Evolutionary conservation across 176 grass and related monocot species (phyloP).

Genomic region (Carex littledalei): DNA sequence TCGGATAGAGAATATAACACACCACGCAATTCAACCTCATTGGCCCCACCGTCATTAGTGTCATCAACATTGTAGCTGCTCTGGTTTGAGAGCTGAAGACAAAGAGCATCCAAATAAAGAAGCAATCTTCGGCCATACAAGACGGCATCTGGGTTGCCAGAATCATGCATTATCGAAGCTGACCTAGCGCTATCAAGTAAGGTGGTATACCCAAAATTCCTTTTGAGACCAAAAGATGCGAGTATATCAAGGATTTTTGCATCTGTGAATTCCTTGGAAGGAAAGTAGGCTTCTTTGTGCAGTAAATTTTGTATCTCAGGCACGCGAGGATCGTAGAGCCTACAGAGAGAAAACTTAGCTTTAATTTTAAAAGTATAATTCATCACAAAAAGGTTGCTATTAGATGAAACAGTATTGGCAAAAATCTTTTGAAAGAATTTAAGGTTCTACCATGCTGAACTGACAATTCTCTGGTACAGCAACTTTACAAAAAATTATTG

Average conservation of each 20-base stretch:
- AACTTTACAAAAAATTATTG: neutral
- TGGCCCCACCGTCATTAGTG: conserved; percentile 19
- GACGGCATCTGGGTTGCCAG: conserved; percentile 43
- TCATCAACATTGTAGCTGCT: conserved; percentile 31
- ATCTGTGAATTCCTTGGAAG: conserved; percentile 58
- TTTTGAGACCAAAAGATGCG: conserved; percentile 76
- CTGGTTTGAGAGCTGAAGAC: conserved; percentile 50
- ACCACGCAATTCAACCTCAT: conserved; percentile 13
- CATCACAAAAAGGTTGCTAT: neutral
- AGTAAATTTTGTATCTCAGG: conserved; percentile 65
- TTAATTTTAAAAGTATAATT: conserved; percentile 3
- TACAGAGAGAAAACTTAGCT: conserved; percentile 31
- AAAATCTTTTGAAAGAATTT: neutral
- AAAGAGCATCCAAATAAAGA: conserved; percentile 67
- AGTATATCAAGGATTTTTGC: conserved; percentile 71
- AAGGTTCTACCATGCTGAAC: neutral
- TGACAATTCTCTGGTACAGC: neutral
- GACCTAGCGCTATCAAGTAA: conserved; percentile 88
- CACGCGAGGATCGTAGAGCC: conserved; percentile 96
- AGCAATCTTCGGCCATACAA: conserved; percentile 50
- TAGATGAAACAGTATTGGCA: neutral
- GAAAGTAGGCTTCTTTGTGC: conserved; percentile 95
- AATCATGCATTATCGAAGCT: conserved; percentile 62
- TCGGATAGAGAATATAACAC: conserved; percentile 46
- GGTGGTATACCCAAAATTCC: conserved; percentile 57